Evolutionary conservation across 1,139 yeast genomes (phyloP).

Genomic region (Zygoascus meyerae): DNA sequence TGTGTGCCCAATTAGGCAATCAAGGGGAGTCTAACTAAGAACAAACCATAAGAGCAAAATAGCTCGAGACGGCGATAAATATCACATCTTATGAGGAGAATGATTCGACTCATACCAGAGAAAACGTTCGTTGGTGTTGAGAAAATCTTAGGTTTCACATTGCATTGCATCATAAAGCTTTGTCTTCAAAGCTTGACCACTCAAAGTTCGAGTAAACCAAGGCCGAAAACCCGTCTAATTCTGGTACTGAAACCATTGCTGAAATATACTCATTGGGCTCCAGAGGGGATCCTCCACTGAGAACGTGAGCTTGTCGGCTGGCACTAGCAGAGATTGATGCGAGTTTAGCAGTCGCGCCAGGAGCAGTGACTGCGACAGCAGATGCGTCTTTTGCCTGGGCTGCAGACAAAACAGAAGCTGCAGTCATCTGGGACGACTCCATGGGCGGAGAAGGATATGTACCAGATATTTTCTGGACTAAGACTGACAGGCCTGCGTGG

Average conservation of each 20-base stretch:
- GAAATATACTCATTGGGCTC: slow-evolving; percentile 46
- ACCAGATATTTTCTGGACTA: slow-evolving; percentile 28
- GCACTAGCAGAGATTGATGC: slow-evolving; percentile 66
- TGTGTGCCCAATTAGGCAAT: too few relatives aligned
- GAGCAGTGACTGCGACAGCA: slow-evolving; percentile 23
- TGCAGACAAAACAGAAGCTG: slow-evolving; percentile 12
- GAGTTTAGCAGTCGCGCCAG: slow-evolving; percentile 43
- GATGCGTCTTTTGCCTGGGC: slow-evolving; percentile 21
- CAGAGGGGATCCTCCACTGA: slow-evolving; percentile 44
- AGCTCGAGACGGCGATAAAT: too few relatives aligned
- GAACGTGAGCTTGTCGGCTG: slow-evolving; percentile 57
- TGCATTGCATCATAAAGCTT: neutral
- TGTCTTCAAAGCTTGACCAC: slow-evolving; percentile 17
- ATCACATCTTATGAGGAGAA: too few relatives aligned
- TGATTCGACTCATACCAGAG: too few relatives aligned
- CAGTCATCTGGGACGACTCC: slow-evolving; percentile 12
- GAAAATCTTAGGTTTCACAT: slow-evolving; percentile 3
- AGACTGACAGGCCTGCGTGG: slow-evolving; percentile 32
- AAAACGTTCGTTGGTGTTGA: neutral
- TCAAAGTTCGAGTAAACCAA: slow-evolving; percentile 84
- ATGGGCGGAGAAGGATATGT: slow-evolving; percentile 22
- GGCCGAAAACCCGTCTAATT: slow-evolving; percentile 83
- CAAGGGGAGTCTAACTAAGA: too few relatives aligned
- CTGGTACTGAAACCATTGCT: slow-evolving; percentile 47
- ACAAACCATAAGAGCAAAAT: too few relatives aligned